Evolutionary conservation across 768 basidiomycete species (phyloP), one percentile per base, ranked within the genome.

Genomic region (Butyriboletus loyo): DNA sequence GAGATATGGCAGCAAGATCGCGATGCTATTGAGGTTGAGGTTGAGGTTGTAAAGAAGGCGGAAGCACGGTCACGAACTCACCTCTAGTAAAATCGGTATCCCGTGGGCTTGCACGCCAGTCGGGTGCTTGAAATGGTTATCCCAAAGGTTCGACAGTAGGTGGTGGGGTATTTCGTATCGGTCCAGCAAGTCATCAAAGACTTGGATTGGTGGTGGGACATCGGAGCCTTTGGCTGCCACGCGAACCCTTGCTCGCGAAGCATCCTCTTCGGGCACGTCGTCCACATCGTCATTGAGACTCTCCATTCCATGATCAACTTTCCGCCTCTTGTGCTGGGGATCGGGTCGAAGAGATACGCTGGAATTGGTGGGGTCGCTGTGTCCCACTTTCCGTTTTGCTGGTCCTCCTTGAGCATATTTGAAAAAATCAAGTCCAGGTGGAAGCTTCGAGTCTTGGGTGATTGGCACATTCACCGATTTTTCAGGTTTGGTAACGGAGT

Each of bases 1-100:
- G 97, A 1, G 97, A 97, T 19, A 98, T 89, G 27, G 95, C 96
- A 48, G 90, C 86, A 22, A 97, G 77, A 70, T 99, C 96, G 52
- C 90, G 84, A 55, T 75, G 77, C 91, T 91, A 52, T 27, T 22
- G 36, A 41, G 13, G 32, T 25, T 21, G 46, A 48, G n/a, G 53
- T 27, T 22, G 36, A 41, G 13, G 32, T 25, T 21, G 46, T 49
- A 21, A 58, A 19, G 7, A 36, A 28, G 22, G 8, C 21, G 10
- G 11, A 47, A 13, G 1, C 24, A 46, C 3, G 43, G 11, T 43
- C 34, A 34, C 61, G 4, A 13, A 55, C 81, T 51, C 54, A 87
- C 91, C 74, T 92, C 83, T 34, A 94, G 70, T 47, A 95, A 70
- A 57, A 92, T 88, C 0, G 92, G 91, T 45, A 89, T 81, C 11